Evolutionary conservation across 805 yeast species (phyloP).

Genomic region (Wickerhamomyces subpelliculosus): DNA sequence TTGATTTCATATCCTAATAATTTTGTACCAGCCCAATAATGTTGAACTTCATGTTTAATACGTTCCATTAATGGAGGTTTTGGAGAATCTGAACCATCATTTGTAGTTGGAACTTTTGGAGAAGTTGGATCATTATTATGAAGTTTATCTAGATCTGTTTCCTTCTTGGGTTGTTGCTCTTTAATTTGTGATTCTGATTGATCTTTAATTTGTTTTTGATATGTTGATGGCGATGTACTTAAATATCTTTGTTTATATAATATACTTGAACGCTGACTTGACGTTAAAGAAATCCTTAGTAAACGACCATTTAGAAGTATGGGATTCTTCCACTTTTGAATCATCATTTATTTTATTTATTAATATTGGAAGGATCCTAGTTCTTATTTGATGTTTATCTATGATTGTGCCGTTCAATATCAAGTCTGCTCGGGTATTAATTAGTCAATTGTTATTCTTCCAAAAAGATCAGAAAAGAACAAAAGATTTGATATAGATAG

Average conservation of each 20-base stretch:
- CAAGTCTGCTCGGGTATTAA: too few species aligned
- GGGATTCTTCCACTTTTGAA: background rate
- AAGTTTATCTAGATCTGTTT: background rate
- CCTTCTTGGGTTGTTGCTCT: background rate
- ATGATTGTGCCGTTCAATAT: too few species aligned
- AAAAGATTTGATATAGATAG: too few species aligned
- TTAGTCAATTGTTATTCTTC: too few species aligned
- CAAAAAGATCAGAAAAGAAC: too few species aligned
- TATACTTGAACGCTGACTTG: background rate
- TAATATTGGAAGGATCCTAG: background rate
- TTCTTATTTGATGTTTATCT: too few species aligned
- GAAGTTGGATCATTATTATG: background rate
- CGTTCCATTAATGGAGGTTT: slow-evolving; percentile 70
- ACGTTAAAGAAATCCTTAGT: background rate
- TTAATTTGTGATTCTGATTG: background rate
- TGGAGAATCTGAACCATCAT: slow-evolving; percentile 14
- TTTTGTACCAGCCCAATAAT: slow-evolving; percentile 95
- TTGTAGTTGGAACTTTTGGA: background rate
- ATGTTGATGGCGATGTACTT: background rate
- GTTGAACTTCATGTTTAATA: slow-evolving; percentile 82
- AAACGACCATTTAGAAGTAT: background rate
- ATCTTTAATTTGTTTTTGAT: background rate
- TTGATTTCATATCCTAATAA: slow-evolving; percentile 84
- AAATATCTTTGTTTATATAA: background rate
- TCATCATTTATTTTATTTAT: background rate